Conservation (phyloP, 768 basidiomycete genomes). For the Lactarius tabidus region DNA sequence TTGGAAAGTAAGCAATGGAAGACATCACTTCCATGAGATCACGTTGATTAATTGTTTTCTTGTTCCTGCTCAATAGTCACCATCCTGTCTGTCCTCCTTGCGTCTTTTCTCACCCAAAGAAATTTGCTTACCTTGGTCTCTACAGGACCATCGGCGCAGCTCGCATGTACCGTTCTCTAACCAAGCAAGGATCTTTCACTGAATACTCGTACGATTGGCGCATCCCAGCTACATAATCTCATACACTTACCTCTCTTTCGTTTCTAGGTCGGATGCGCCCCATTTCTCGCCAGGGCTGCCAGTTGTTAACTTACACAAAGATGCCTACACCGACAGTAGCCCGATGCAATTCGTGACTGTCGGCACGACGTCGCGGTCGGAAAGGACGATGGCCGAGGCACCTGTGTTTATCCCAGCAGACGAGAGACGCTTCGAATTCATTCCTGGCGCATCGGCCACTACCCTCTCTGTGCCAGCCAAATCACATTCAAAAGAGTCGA, state of each 20-base stretch:
- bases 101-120: not conserved
- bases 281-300: not conserved
- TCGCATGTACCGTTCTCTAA: conserved; percentile 16
- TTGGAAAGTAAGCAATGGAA: conserved; percentile 1
- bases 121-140: not conserved
- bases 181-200: conserved; percentile 7
- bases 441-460: not conserved
- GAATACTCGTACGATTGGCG: conserved; percentile 10
- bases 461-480: not conserved
- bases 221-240: not conserved
- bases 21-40: not conserved
- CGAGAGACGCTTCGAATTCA: conserved; percentile 1
- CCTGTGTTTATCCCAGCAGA: conserved; percentile 1
- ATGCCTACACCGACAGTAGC: not conserved
- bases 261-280: not conserved
- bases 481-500: not conserved
- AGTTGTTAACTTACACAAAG: not conserved
- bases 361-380: not conserved
- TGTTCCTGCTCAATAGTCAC: not conserved
- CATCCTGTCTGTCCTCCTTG: not conserved
- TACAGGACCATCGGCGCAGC: conserved; percentile 11
- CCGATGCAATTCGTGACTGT: not conserved
- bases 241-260: not conserved
- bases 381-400: not conserved
- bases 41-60: not conserved